Base-by-base conservation (phyloP, 495 filamentous ascomycete genomes). In the Talaromyces stipitatus region DNA sequence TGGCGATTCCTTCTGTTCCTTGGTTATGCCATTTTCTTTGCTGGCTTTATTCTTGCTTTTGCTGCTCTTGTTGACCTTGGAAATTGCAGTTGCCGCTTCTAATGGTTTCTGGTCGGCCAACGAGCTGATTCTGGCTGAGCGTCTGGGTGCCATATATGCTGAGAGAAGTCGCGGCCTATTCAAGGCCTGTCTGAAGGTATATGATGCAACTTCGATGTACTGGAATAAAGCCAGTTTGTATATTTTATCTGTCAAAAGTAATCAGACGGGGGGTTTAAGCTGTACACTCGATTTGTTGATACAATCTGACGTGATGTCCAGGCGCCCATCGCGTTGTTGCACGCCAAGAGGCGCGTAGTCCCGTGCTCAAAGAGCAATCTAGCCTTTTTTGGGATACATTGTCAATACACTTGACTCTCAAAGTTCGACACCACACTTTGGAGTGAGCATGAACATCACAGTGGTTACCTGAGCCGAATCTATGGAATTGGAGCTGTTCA, bases 121-220 rank as follows among this genome's bases (percentile, higher is more conserved):
- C 27, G 77, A 73, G 54, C 78, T 78, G 50, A 87, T 63, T 30
- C 84, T 78, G 14, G 80, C 73, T 16, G 83, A 86, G 54, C 82
- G 76, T 56, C 85, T 74, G 26, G 80, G 72, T 53, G 82, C 72
- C 82, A 86, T 83, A 56, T 57, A 61, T 41, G 20, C 16, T 11
- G 50, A 29, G 16, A 36, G 18, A 18, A 10, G 24, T 30, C 26
- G 24, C n/a, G 11, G 7, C 23, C 24, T 30, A n/a, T 12, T n/a
- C 11, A 30, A 22, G 4, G 48, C 30, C 26, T 28, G 24, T 30
- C 27, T 51, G 48, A 51, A 12, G 12, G 7, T 51, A 10, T 18
- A 28, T 5, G 16, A 45, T 9, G 24, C n/a, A 14, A 30, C 22
- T 10, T 12, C 24, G 10, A 26, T n/a, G 8, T 16, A 14, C 27